phyloP scores from a whole-genome alignment of 208 protist species.

The Leishmania guyanensis region DNA sequence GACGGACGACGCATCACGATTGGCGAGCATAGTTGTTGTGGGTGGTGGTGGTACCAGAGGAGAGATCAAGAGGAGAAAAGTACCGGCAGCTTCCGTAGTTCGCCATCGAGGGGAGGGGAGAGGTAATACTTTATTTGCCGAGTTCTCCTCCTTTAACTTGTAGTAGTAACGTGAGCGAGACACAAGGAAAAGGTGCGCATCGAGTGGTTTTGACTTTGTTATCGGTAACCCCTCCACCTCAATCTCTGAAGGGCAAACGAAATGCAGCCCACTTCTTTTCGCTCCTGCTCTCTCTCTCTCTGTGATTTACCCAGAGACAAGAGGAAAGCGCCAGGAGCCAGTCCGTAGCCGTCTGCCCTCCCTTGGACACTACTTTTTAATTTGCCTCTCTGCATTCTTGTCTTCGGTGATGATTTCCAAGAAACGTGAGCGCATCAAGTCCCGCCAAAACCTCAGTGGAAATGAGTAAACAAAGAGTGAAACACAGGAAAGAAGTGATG shows the following conservation, averaged over 20 bases:
- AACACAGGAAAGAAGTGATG: not conserved
- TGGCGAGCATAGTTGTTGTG: not conserved
- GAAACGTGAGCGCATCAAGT: not conserved
- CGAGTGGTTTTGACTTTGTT: not conserved
- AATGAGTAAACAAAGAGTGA: not conserved
- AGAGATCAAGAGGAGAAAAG: not conserved
- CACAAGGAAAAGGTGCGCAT: not conserved
- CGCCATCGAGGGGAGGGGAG: not conserved
- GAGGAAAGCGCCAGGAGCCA: not conserved
- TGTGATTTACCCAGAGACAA: not conserved
- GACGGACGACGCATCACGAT: not conserved
- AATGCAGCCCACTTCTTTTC: not conserved
- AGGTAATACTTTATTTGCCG: not conserved
- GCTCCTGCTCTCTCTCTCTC: not conserved
- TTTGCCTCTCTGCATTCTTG: not conserved
- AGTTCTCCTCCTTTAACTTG: not conserved
- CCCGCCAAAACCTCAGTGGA: not conserved
- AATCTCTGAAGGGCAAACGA: not conserved
- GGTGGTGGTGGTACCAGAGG: not conserved
- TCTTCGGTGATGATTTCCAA: not conserved
- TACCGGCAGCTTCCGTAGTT: not conserved
- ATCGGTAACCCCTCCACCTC: not conserved
- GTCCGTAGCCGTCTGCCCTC: not conserved
- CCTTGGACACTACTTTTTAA: not conserved
- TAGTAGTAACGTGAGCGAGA: not conserved